Conservation (phyloP, 2,329 filamentous ascomycete species). For the Sporothrix phasma region DNA sequence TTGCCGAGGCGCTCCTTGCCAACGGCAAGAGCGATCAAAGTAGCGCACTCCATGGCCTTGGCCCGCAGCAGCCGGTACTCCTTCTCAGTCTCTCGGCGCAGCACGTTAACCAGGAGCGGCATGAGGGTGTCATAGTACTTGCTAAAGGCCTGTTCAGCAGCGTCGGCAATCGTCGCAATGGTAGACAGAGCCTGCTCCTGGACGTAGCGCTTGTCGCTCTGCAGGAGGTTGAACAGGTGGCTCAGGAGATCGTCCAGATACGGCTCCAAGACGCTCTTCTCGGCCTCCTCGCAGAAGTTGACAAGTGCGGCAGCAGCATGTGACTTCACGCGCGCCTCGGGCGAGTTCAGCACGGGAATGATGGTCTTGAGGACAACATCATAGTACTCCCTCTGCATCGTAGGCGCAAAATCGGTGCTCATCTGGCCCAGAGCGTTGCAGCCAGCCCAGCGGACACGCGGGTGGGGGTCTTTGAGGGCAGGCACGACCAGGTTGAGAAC, state of each 20-base stretch:
- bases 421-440: constrained; percentile 99
- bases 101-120: constrained; percentile 83
- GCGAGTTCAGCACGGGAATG: constrained; percentile 80
- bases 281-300: constrained; percentile 97
- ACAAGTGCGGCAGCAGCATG: constrained; percentile 96
- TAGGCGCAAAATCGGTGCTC: constrained; percentile 97
- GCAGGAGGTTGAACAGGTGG: constrained; percentile 76
- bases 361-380: constrained; percentile 79
- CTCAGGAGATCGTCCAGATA: constrained; percentile 83
- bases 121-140: constrained; percentile 95
- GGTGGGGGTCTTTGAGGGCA: constrained; percentile 78
- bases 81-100: constrained; percentile 84
- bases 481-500: constrained; percentile 93
- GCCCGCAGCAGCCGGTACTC: constrained; percentile 84
- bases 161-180: constrained; percentile 97
- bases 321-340: constrained; percentile 88
- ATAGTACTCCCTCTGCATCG: constrained; percentile 96
- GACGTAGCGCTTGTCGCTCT: constrained; percentile 88
- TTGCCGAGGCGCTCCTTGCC: constrained; percentile 84
- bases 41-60: constrained; percentile 99
- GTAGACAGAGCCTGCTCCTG: constrained; percentile 97
- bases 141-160: constrained; percentile 85
- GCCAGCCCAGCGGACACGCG: constrained; percentile 90
- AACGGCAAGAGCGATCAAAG: constrained; percentile 87
- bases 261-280: constrained; percentile 82